Evolutionary conservation across 108 stramenopile species (phyloP).

Genomic region (Conticribra weissflogii): DNA sequence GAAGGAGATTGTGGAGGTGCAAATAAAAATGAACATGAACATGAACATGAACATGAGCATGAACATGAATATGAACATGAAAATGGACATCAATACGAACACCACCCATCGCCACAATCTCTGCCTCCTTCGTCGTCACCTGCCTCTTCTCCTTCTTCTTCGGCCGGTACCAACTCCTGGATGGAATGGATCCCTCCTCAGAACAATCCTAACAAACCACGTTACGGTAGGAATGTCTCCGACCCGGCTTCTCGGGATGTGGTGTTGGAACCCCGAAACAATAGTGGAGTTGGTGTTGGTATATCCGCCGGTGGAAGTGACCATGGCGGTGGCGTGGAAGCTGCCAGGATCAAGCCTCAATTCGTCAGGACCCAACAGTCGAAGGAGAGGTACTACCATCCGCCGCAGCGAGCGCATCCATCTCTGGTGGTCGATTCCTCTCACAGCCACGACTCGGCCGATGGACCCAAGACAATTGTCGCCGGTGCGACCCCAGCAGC

Average conservation of each 20-base stretch:
- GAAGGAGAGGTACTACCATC: neutral
- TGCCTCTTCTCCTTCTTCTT: too few species aligned
- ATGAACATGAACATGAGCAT: too few species aligned
- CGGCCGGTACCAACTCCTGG: too few species aligned
- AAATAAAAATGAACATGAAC: too few species aligned
- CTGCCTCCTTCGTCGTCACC: too few species aligned
- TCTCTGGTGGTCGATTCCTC: conserved; percentile 13
- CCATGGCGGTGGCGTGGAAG: neutral
- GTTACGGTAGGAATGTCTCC: neutral
- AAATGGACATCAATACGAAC: too few species aligned
- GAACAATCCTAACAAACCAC: neutral
- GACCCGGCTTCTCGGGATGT: neutral
- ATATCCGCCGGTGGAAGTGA: neutral
- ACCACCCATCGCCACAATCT: too few species aligned
- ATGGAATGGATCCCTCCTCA: neutral
- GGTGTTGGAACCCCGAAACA: neutral
- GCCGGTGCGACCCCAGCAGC: neutral
- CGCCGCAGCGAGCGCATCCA: neutral
- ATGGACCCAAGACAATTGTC: too few species aligned
- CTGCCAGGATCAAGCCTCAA: neutral
- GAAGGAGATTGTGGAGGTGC: too few species aligned
- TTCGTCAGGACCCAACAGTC: conserved; percentile 6
- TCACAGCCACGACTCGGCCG: conserved; percentile 6
- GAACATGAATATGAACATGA: too few species aligned
- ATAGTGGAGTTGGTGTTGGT: neutral